Evolutionary conservation across 1,284 basidiomycete genomes (phyloP).

Genomic region (Ceratobasidium sp.): DNA sequence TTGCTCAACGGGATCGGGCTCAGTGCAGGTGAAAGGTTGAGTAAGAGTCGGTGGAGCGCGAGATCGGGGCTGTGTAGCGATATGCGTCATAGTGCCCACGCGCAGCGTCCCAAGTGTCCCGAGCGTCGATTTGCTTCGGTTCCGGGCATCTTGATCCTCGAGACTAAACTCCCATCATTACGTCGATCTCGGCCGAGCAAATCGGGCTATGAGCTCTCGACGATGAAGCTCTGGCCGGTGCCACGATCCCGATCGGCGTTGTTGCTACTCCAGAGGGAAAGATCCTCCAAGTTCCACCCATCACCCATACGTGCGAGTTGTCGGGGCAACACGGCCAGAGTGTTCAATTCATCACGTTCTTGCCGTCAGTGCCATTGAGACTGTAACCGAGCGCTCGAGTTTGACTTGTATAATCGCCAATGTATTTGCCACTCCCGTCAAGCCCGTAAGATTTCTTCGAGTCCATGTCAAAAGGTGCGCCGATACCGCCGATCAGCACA

Average conservation of each 20-base stretch:
- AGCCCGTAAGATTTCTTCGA: conserved; percentile 84
- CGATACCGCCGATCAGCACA: conserved; percentile 95
- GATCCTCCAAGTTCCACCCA: conserved; percentile 96
- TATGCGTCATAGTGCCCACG: conserved; percentile 59
- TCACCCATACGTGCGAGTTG: conserved; percentile 89
- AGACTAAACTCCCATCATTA: conserved; percentile 50
- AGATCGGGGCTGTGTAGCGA: conserved; percentile 9
- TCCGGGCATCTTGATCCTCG: conserved; percentile 28
- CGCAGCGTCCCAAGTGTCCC: conserved; percentile 26
- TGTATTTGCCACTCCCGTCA: conserved; percentile 73
- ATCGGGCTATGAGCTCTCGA: conserved; percentile 50
- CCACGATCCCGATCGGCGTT: conserved; percentile 66
- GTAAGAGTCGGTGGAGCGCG: neutral
- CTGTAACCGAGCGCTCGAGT: conserved; percentile 92
- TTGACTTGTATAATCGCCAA: conserved; percentile 86
- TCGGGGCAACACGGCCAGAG: conserved; percentile 93
- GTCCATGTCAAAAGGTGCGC: conserved; percentile 95
- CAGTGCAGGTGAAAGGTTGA: neutral
- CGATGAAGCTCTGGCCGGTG: conserved; percentile 46
- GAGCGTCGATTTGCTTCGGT: conserved; percentile 34
- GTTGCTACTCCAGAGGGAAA: conserved; percentile 89
- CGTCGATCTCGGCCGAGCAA: conserved; percentile 56
- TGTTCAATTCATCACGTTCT: conserved; percentile 86
- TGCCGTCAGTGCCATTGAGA: conserved; percentile 89
- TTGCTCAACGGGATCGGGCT: conserved; percentile 12